These are phyloP conservation scores for Eucalyptus curtisii DNA, from an alignment of 345 rosid species.

Conservation along the genomic window DNA sequence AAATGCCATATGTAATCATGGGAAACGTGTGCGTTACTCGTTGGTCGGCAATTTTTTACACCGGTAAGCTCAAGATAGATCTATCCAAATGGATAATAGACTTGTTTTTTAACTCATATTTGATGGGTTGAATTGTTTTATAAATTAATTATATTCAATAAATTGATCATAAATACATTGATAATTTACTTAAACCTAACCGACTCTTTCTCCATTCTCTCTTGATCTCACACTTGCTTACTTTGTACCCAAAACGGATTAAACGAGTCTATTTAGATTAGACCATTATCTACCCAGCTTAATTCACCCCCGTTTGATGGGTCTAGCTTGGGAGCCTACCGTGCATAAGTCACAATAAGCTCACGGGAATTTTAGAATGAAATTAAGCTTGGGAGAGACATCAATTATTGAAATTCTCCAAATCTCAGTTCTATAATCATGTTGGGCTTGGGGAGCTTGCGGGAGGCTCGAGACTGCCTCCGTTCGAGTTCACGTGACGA, in stretches of 20 bases:
- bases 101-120: too few species aligned
- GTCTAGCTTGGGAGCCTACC: background rate
- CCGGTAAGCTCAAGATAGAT: fast-evolving
- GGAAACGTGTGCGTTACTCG: fast-evolving
- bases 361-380: background rate
- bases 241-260: fast-evolving
- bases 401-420: background rate
- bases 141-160: too few species aligned
- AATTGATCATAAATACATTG: too few species aligned
- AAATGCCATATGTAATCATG: background rate
- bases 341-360: background rate
- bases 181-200: too few species aligned
- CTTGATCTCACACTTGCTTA: too few species aligned
- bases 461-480: background rate
- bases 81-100: too few species aligned
- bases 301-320: too few species aligned
- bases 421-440: background rate
- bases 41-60: background rate
- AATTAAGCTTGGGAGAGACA: background rate
- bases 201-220: too few species aligned
- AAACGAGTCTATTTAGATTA: too few species aligned
- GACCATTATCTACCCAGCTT: fast-evolving
- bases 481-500: background rate
- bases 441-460: background rate
- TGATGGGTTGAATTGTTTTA: fast-evolving